These are phyloP conservation scores for Umbelopsis vinacea DNA, from an alignment of 192 early-diverging fungal species.

Conservation along the genomic window DNA sequence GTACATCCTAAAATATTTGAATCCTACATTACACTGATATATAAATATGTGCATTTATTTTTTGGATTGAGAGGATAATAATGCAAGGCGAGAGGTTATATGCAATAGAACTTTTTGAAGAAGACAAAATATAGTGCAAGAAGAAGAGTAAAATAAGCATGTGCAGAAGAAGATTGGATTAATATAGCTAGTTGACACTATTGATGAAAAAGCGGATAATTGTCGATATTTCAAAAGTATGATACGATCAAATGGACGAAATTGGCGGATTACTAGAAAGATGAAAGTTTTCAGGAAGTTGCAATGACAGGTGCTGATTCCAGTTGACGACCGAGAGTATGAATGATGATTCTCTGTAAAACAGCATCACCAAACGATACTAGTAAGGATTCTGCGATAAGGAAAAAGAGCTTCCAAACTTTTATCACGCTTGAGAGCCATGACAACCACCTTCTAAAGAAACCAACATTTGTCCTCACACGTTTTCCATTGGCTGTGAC, in stretches of 20 bases:
- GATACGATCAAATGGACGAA: not conserved
- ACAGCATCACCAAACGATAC: constrained; percentile 13
- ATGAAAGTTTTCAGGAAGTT: not conserved
- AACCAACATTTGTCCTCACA: not conserved
- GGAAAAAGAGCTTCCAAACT: constrained; percentile 11
- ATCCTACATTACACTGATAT: not conserved
- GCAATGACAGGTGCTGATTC: not conserved
- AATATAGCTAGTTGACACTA: not conserved
- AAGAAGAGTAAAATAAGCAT: not conserved
- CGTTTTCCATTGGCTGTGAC: constrained; percentile 6
- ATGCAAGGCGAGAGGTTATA: constrained; percentile 7
- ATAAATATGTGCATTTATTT: not conserved
- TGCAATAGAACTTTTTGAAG: not conserved
- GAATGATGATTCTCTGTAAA: constrained; percentile 9
- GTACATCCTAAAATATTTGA: not conserved
- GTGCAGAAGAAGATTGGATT: not conserved
- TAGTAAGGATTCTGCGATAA: not conserved
- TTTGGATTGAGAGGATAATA: not conserved
- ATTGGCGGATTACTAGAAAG: not conserved
- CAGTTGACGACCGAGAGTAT: constrained; percentile 8
- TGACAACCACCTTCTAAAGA: constrained; percentile 1
- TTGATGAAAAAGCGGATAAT: not conserved
- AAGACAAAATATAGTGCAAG: not conserved
- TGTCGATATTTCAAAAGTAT: not conserved
- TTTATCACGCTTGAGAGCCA: constrained; percentile 12